phyloP scores from a whole-genome alignment of 495 filamentous ascomycete species.

The Xylaria acuta region DNA sequence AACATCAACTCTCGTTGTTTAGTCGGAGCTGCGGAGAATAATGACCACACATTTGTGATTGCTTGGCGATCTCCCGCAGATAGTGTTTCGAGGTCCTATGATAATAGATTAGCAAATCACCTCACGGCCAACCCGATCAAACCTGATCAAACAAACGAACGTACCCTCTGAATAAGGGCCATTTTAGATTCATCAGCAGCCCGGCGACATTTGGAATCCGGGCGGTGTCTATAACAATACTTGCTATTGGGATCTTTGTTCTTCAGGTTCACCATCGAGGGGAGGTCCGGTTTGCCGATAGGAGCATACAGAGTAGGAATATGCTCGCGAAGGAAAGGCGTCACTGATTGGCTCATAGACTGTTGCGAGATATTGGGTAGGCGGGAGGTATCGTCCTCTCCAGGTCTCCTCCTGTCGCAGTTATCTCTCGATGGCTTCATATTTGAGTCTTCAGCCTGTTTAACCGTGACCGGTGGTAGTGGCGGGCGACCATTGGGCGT shows the following conservation, averaged over 20 bases:
- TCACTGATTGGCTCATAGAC: constrained; percentile 64
- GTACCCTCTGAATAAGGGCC: constrained; percentile 87
- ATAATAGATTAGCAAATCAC: constrained; percentile 15
- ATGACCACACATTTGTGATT: constrained; percentile 94
- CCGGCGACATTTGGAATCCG: constrained; percentile 90
- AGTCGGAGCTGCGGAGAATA: constrained; percentile 93
- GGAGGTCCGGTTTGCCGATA: constrained; percentile 54
- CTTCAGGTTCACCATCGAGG: constrained; percentile 45
- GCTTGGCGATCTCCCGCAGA: constrained; percentile 86
- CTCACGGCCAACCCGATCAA: neutral
- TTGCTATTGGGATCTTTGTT: constrained; percentile 74
- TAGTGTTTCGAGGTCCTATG: constrained; percentile 79
- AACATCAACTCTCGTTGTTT: constrained; percentile 96
- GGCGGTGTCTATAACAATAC: constrained; percentile 95
- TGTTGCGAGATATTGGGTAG: constrained; percentile 54
- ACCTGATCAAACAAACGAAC: constrained; percentile 30
- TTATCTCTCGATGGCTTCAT: constrained; percentile 45
- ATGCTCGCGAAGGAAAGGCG: constrained; percentile 84
- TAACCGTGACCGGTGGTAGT: neutral
- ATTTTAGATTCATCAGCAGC: constrained; percentile 95
- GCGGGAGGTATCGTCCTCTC: constrained; percentile 47
- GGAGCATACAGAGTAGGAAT: constrained; percentile 85
- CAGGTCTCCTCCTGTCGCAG: constrained; percentile 49
- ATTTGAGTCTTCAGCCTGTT: constrained; percentile 27
- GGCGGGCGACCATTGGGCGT: constrained; percentile 8